These are phyloP conservation scores for Pleurotus djamor DNA, from an alignment of 768 basidiomycete species.

Conservation along the genomic window DNA sequence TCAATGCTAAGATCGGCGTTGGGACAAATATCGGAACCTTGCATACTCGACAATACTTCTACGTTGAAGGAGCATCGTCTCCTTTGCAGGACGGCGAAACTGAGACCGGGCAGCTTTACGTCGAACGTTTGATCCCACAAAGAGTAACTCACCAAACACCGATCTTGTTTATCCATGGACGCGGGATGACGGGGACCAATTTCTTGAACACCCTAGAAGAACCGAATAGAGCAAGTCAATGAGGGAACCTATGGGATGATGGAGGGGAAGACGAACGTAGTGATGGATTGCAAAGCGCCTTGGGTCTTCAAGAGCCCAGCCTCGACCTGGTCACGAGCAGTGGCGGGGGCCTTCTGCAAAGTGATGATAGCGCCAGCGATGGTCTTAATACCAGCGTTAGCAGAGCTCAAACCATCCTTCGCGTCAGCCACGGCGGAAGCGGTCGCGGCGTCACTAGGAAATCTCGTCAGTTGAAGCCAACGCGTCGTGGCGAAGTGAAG, in stretches of 20 bases:
- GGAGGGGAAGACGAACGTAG: slow-evolving; percentile 1
- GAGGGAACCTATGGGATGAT: not conserved
- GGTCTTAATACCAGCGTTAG: slow-evolving; percentile 6
- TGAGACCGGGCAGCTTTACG: slow-evolving; percentile 30
- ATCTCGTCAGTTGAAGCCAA: not conserved
- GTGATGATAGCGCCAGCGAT: slow-evolving; percentile 10
- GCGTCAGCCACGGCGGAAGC: slow-evolving; percentile 3
- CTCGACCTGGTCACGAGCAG: slow-evolving; percentile 10
- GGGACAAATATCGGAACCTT: slow-evolving; percentile 13
- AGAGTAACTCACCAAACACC: slow-evolving; percentile 21
- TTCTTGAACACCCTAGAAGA: slow-evolving; percentile 25
- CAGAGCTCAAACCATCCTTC: slow-evolving; percentile 1
- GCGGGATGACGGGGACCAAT: slow-evolving; percentile 31
- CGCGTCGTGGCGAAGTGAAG: not conserved
- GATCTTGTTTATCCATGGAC: slow-evolving; percentile 29
- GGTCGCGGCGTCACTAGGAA: slow-evolving; percentile 2
- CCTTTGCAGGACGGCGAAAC: slow-evolving; percentile 18
- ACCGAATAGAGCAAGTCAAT: not conserved
- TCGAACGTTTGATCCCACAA: slow-evolving; percentile 27
- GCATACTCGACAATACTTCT: slow-evolving; percentile 28
- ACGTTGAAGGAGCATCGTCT: slow-evolving; percentile 25
- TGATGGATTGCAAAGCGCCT: slow-evolving; percentile 6
- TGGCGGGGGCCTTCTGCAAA: slow-evolving; percentile 9
- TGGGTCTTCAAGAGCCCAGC: slow-evolving; percentile 1
- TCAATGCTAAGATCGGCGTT: not conserved